Percentiles rank a stretch among this genome's conserved stretches.
phyloP scores from a whole-genome alignment of 305 asterid species.

The Fraxinus ornus region DNA sequence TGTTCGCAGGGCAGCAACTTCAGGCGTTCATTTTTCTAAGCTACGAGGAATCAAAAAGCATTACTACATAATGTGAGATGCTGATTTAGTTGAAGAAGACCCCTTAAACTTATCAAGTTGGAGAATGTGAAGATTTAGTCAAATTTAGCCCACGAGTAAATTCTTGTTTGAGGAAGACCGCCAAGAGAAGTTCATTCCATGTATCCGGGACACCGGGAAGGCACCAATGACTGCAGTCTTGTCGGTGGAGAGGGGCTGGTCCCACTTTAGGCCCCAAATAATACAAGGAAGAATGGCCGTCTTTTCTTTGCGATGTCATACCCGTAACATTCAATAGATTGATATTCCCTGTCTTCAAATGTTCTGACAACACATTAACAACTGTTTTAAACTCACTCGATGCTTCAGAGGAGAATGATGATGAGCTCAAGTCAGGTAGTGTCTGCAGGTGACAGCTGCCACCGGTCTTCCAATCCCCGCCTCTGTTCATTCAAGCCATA shows the following conservation, averaged over 20 bases:
- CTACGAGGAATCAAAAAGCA: neutral
- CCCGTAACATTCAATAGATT: conserved; percentile 64
- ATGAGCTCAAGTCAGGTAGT: conserved; percentile 44
- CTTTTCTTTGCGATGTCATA: conserved; percentile 73
- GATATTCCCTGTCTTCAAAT: conserved; percentile 31
- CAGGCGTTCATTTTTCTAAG: neutral
- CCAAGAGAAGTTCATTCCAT: conserved; percentile 88
- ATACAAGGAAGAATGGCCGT: conserved; percentile 76
- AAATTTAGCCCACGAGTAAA: conserved; percentile 9
- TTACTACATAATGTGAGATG: neutral
- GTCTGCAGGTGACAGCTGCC: conserved; percentile 83
- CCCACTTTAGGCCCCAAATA: conserved; percentile 58
- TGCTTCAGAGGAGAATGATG: conserved; percentile 22
- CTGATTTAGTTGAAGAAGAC: neutral
- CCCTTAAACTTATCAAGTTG: neutral
- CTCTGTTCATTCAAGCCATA: conserved; percentile 41
- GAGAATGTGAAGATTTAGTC: neutral
- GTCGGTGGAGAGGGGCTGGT: conserved; percentile 59
- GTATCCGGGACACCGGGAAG: conserved; percentile 94
- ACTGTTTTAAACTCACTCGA: conserved; percentile 42
- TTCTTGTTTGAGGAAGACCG: conserved; percentile 51
- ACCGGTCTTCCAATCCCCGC: conserved; percentile 85
- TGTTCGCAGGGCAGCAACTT: neutral
- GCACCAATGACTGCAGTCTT: conserved; percentile 99
- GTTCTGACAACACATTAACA: conserved; percentile 38